Base-by-base conservation (phyloP, 1,139 yeast species). In the Kurtzmaniella quercitrusa region DNA sequence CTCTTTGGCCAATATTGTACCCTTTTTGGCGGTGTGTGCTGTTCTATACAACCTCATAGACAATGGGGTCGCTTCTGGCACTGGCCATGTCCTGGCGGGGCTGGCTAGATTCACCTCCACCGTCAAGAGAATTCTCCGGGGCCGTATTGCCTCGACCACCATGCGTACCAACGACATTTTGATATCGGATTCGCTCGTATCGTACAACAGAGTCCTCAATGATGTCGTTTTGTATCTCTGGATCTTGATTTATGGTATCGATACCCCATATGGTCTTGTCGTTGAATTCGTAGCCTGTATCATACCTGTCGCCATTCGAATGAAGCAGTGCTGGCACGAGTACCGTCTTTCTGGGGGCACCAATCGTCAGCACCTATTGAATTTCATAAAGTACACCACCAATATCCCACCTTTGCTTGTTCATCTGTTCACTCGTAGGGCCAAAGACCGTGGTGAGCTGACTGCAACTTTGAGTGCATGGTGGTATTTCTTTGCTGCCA, bases 321-420 rank as follows among this genome's bases (percentile, higher is more conserved):
- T 93, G 34, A 76, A 79, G 40, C 98, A 93, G 64, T 93, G 98
- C 62, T 63, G 83, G 58, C 67, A 67, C 44, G 98, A 93, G 55
- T 89, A 73, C 57, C 53, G 62, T 12, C 58, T 72, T 24, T 74
- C 85, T 2, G 66, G 64, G n/a, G 71, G 79, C 34, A 61, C 46
- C 36, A 31, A 31, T 11, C 16, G 18, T 14, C 68, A 68, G 42
- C 94, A 89, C 57, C 55, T 90, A 29, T 68, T 77, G 46, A 93
- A 93, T 58, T 76, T 89, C 41, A 47, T 80, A 51, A 93, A 93
- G 63, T 93, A 93, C 63, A 64, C 76, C 2, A 75, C 88, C 2
- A 81, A 85, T 33, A 64, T 87, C 33, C 65, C 74, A 2, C 96
- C 96, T 0, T 75, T 86, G 7, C 53, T 85, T 19, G 59, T 75